These are phyloP conservation scores for Incumbomyces lentus DNA, from an alignment of 2,329 filamentous ascomycete species.

Conservation along the genomic window DNA sequence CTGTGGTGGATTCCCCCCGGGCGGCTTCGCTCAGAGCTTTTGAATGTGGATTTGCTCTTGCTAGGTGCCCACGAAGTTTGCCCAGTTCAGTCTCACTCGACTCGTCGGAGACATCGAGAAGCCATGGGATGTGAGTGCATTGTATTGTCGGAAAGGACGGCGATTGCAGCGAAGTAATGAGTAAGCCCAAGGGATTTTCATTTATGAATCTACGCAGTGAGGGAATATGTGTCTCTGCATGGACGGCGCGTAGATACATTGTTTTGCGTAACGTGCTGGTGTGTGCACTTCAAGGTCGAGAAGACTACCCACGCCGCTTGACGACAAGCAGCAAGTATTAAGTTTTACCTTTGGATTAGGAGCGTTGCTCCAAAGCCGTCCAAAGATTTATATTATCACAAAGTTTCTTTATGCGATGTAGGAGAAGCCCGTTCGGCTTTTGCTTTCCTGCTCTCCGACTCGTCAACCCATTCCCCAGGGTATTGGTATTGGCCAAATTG, in stretches of 20 bases:
- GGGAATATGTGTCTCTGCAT: slow-evolving; percentile 42
- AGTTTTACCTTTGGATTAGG: too few species aligned
- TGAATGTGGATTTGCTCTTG: slow-evolving; percentile 52
- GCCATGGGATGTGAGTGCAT: slow-evolving; percentile 50
- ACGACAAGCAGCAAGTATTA: too few species aligned
- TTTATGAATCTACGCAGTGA: slow-evolving; percentile 47
- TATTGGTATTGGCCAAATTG: too few species aligned
- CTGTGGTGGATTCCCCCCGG: neutral
- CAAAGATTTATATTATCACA: too few species aligned
- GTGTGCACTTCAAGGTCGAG: too few species aligned
- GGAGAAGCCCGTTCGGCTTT: too few species aligned
- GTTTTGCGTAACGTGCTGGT: too few species aligned
- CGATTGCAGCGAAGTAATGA: slow-evolving; percentile 52
- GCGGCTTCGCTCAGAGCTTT: slow-evolving; percentile 48
- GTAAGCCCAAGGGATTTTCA: slow-evolving; percentile 50
- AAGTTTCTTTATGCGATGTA: too few species aligned
- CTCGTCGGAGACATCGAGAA: slow-evolving; percentile 39
- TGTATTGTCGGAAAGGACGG: slow-evolving; percentile 42
- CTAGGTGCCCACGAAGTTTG: slow-evolving; percentile 51
- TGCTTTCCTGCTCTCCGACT: too few species aligned
- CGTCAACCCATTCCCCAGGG: too few species aligned
- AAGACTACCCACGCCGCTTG: too few species aligned
- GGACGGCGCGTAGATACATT: slow-evolving; percentile 50
- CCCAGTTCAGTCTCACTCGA: slow-evolving; percentile 32
- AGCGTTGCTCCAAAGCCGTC: too few species aligned